Evolutionary conservation across 345 rosid species (phyloP), one percentile per base, ranked within the genome.

Genomic region (Cardamine resedifolia): DNA sequence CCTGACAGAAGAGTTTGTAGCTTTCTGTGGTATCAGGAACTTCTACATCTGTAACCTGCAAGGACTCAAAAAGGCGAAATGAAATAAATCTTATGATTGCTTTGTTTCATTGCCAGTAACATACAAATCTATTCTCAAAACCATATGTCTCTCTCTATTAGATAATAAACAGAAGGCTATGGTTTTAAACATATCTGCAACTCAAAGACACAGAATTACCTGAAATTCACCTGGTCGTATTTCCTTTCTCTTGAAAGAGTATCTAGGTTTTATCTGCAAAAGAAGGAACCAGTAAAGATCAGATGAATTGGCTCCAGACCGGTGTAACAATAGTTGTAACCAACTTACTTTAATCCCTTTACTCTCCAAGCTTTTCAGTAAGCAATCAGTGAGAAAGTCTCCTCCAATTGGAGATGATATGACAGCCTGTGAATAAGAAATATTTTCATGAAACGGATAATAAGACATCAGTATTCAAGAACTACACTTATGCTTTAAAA

Each of bases 211-310:
- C 23, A 12, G 21, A 33, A 20, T 49, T 49, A 65, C 98, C 96
- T 89, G 98, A 81, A 86, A 91, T 11, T 88, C 98, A n/a, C 96
- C 89, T 0, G 93, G 85, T 18, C 93, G 91, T 71, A 77, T 79
- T 81, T 94, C 98, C 76, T 89, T 91, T 82, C 98, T 83, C 84
- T 89, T 88, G 72, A 89, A 94, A 27, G 98, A 91, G 75, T 94
- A 94, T 79, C 97, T 89, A n/a, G 97, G 98, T 77, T 74, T 91
- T 78, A 94, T 89, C 98, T 94, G 81, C 76, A 79, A 66, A 63
- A 70, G 15, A 60, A 27, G 55, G 68, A 39, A 44, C 15, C 76
- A 66, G n/a, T 7, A 68, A 12, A 62, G 27, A 18, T 57, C 23
- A 67, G 64, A 5, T 20, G 12, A 44, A 21, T 26, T 39, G 50